Percentiles rank a stretch among this genome's conserved stretches.
Evolutionary conservation across 371 early-diverging fungal species (phyloP).

Genomic region (Mortierella sp.): DNA sequence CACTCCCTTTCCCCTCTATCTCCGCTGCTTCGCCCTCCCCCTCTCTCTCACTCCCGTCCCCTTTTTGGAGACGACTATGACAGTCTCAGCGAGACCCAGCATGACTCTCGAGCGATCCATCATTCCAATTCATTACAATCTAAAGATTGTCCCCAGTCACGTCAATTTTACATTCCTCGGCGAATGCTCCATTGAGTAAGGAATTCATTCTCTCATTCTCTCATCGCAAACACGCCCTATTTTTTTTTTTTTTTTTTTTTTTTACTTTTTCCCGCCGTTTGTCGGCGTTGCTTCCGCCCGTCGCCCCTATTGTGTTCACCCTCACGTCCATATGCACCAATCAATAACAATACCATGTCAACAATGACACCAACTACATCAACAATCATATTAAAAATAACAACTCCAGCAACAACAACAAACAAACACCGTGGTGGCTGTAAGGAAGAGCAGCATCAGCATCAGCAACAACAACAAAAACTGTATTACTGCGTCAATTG

Average conservation of each 20-base stretch:
- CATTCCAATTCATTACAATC: constrained; percentile 53
- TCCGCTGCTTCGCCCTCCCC: not conserved
- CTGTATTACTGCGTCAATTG: too few species aligned
- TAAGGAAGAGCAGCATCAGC: too few species aligned
- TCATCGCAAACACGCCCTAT: not conserved
- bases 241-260: not conserved
- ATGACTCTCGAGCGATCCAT: constrained; percentile 46
- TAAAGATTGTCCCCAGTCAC: constrained; percentile 53
- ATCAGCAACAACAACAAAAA: too few species aligned
- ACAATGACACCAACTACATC: not conserved
- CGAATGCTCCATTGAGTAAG: constrained; percentile 56
- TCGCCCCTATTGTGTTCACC: not conserved
- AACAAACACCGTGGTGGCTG: not conserved
- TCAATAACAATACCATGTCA: not conserved
- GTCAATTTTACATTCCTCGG: constrained; percentile 55
- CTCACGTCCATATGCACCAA: not conserved
- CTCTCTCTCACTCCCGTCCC: constrained; percentile 2
- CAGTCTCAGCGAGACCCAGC: constrained; percentile 27
- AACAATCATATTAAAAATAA: not conserved
- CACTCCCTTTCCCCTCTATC: not conserved
- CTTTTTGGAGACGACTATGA: not conserved
- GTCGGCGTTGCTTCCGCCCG: not conserved
- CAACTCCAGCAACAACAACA: too few species aligned
- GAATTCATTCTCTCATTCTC: too few species aligned
- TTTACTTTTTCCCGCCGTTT: constrained; percentile 9